Percentiles rank a stretch among this genome's conserved stretches.
These are phyloP conservation scores for Phaeolepiota aurea DNA, from an alignment of 768 basidiomycete species.

Conservation along the genomic window DNA sequence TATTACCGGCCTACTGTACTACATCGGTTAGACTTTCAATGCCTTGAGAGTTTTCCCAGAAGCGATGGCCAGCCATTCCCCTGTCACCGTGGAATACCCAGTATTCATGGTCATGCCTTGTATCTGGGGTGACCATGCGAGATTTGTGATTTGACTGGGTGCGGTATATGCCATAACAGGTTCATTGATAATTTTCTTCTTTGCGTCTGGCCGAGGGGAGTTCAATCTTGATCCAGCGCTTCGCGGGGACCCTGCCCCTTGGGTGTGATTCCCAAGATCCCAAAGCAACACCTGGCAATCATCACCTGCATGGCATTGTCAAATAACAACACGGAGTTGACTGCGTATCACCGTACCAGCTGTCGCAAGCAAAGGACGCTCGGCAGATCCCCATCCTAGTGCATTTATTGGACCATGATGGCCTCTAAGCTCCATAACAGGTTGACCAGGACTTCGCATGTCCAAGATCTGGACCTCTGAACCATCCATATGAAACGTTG, in stretches of 20 bases:
- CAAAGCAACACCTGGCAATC: conserved; percentile 92
- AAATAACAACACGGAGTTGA: conserved; percentile 1
- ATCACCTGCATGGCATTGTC: conserved; percentile 50
- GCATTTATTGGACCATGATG: conserved; percentile 81
- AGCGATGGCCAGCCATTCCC: conserved; percentile 84
- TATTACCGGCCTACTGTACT: too few relatives aligned
- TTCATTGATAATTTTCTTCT: conserved; percentile 64
- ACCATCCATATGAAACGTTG: conserved; percentile 94
- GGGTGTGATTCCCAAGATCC: conserved; percentile 70
- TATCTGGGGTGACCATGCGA: conserved; percentile 87
- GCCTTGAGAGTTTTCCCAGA: conserved; percentile 78
- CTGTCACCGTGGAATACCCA: conserved; percentile 64
- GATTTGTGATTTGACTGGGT: conserved; percentile 66
- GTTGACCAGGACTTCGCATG: conserved; percentile 93
- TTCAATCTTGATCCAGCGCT: conserved; percentile 64
- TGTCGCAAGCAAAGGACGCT: conserved; percentile 78
- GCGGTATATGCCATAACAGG: conserved; percentile 84
- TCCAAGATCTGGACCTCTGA: conserved; percentile 87
- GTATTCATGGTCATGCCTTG: conserved; percentile 68
- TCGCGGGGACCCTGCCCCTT: conserved; percentile 60
- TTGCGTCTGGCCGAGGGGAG: conserved; percentile 75
- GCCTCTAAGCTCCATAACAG: conserved; percentile 84
- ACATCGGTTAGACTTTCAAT: conserved; percentile 75
- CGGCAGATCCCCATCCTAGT: conserved; percentile 83
- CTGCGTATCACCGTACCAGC: conserved; percentile 61